Evolutionary conservation across 345 rosid species (phyloP).

Genomic region (Citrus hindsii): DNA sequence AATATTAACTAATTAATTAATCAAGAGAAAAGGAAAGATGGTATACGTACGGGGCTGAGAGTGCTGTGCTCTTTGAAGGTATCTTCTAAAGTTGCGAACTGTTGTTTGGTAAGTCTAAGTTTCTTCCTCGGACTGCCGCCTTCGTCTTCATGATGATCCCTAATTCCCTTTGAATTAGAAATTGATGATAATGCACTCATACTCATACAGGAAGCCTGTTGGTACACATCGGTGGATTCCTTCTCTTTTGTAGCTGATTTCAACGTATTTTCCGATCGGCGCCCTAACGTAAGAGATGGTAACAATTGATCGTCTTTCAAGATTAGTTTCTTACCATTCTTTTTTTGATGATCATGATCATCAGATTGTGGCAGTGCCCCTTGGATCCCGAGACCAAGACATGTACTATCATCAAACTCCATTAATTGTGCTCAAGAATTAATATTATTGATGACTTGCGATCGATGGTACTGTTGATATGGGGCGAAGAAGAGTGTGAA

Average conservation of each 20-base stretch:
- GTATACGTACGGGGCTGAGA: constrained; percentile 63
- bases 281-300: constrained; percentile 41
- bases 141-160: constrained; percentile 34
- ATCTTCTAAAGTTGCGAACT: constrained; percentile 43
- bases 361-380: constrained; percentile 21
- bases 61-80: constrained; percentile 46
- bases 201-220: constrained; percentile 24
- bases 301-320: constrained; percentile 29
- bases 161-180: constrained; percentile 28
- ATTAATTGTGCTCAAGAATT: not conserved
- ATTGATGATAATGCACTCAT: constrained; percentile 29
- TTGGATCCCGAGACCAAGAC: constrained; percentile 30
- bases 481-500: not conserved
- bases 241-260: not conserved
- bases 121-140: constrained; percentile 48
- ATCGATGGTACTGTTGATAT: too few species aligned
- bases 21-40: not conserved
- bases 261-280: constrained; percentile 16
- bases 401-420: constrained; percentile 27
- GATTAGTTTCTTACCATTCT: constrained; percentile 19
- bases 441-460: not conserved
- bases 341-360: constrained; percentile 7
- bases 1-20: too few species aligned
- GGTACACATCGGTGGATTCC: constrained; percentile 18
- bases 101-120: constrained; percentile 49